Base-by-base conservation (phyloP, 805 yeast species). In the Suhomyces sp. region DNA sequence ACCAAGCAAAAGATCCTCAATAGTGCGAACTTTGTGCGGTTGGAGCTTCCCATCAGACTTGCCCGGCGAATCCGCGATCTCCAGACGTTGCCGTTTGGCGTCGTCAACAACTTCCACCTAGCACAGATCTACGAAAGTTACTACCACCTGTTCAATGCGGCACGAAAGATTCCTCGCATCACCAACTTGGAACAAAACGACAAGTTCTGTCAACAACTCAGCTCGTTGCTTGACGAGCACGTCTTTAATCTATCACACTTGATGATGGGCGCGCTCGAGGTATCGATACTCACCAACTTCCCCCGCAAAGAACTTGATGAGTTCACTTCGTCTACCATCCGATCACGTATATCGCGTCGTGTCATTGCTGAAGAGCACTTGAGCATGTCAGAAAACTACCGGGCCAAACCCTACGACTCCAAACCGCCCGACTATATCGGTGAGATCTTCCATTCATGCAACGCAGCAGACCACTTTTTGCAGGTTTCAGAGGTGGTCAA, bases 191-290 rank as follows among this genome's bases (percentile, higher is more conserved):
- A 86, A 38, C 96, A 90, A 50, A 93, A 93, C 65, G 85, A 82
- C 41, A 70, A 70, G 58, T 92, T 93, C 67, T 86, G 96, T 64
- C 73, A 74, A 24, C 79, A 83, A 50, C 72, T 92, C 52, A 77
- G 81, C 26, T 74, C 79, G 31, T 80, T 91, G 56, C 72, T 93
- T 59, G 90, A 87, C 67, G 88, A 85, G 61, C 97, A 93, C 70
- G 78, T 90, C 47, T 73, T 87, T 51, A 88, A 90, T 57, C 76
- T 93, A 54, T 94, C 97, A 1, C 93, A 92, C 66, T 74, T 92
- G 54, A 87, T 93, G 77, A 88, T 91, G 91, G 98, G 98, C 1
- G 90, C 96, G 1, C 73, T 91, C 46, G 97, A 93, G 62, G 86
- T 86, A 56, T 82, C 88, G 12, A 83, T 86, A 36, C 65, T 86